Evolutionary conservation across 495 filamentous ascomycete genomes (phyloP), one percentile per base, ranked within the genome.

Genomic region (Podospora australis): DNA sequence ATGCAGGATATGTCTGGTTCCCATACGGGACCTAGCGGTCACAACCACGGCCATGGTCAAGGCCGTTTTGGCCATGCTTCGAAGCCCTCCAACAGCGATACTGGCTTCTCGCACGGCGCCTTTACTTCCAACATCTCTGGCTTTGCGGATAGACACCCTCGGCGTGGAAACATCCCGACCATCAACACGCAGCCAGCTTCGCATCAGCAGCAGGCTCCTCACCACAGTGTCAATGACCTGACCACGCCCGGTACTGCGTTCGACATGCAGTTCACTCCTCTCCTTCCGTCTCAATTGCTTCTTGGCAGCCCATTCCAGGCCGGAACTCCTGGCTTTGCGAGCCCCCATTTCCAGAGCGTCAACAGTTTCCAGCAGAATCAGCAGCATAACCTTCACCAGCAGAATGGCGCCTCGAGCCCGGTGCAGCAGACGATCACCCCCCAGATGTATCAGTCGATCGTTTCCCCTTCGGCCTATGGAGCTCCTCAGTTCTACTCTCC

Each of bases 191-290:
- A 72, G 56, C 74, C 72, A 58, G 69, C 67, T 67, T 70, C 69
- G 46, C 78, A 79, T 46, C 55, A 58, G 21, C 66, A 64, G 50
- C 60, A 58, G 32, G 47, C 25, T 13, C 59, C 57, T 11, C 42
- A 43, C 23, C 40, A 44, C 46, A 79, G 71, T 57, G 70, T 69
- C 35, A 79, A 77, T 57, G 91, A 91, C 41, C 82, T 96, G 81
- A 78, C 86, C 45, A 87, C 83, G 9, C 90, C 92, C 17, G 89
- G 87, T 44, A 89, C 87, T 30, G 88, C 78, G 25, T 95, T 87
- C 60, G 90, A 97, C 62, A 96, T 97, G 94, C 90, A 96, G 68
- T 96, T 96, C 68, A 96, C 92, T 35, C 90, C 94, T 39, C 76
- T 98, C 50, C 78, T 98, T 8, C 92, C 92, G 11, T 96, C 92